Evolutionary conservation across 345 rosid genomes (phyloP).

Genomic region (Eucalyptus marginata): DNA sequence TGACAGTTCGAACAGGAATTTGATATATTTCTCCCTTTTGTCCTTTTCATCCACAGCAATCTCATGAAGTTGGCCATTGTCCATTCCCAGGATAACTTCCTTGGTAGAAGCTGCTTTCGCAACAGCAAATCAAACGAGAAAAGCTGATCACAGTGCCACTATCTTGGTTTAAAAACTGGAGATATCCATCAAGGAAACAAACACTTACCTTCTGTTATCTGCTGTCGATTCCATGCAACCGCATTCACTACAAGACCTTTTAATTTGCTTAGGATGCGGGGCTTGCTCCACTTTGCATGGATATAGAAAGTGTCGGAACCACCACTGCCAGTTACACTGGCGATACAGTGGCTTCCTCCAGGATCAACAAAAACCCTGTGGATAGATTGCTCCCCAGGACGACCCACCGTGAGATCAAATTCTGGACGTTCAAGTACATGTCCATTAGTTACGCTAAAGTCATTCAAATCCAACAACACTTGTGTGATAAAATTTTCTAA

Average conservation of each 20-base stretch:
- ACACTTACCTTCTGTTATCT: slow-evolving; percentile 73
- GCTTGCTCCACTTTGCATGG: slow-evolving; percentile 95
- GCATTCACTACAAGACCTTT: slow-evolving; percentile 82
- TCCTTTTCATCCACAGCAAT: slow-evolving; percentile 96
- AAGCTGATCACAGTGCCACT: not conserved
- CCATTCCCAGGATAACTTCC: slow-evolving; percentile 87
- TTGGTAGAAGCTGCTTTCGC: slow-evolving; percentile 64
- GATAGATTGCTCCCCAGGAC: slow-evolving; percentile 84
- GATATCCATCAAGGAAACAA: not conserved
- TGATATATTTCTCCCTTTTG: slow-evolving; percentile 86
- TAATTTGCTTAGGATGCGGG: slow-evolving; percentile 64
- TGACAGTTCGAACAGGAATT: slow-evolving; percentile 56
- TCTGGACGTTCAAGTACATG: slow-evolving; percentile 17
- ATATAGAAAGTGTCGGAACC: slow-evolving; percentile 87
- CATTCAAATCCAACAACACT: not conserved
- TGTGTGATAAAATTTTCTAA: not conserved
- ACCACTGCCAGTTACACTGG: slow-evolving; percentile 66
- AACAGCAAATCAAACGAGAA: not conserved
- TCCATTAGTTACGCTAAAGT: not conserved
- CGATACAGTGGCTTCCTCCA: slow-evolving; percentile 93
- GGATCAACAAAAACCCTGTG: slow-evolving; percentile 96
- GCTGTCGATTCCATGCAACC: slow-evolving; percentile 95
- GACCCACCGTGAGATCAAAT: slow-evolving; percentile 76
- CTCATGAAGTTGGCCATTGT: slow-evolving; percentile 87
- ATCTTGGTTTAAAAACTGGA: not conserved